phyloP scores from a whole-genome alignment of 2,329 filamentous ascomycete species.

The Xenoacremonium recifei region DNA sequence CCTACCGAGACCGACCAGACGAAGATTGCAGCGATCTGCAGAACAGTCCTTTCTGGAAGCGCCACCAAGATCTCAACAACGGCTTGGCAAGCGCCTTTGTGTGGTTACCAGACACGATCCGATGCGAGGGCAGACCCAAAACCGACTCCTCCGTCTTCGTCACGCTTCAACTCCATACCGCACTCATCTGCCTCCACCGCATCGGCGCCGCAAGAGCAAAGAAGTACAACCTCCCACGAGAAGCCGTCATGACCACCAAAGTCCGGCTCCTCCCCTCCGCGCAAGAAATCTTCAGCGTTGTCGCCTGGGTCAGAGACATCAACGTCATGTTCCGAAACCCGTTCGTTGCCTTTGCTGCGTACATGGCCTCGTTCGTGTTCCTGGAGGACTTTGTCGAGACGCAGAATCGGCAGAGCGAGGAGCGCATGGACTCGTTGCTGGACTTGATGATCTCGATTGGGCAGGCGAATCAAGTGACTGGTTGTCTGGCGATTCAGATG shows the following conservation, averaged over 20 bases:
- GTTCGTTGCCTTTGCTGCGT: slow-evolving; percentile 69
- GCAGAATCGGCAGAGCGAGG: slow-evolving; percentile 45
- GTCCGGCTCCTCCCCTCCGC: slow-evolving; percentile 73
- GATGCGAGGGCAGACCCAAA: slow-evolving; percentile 63
- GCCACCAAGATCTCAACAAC: slow-evolving; percentile 75
- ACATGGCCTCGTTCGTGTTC: slow-evolving; percentile 69
- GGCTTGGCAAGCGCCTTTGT: slow-evolving; percentile 71
- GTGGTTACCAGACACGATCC: slow-evolving; percentile 67
- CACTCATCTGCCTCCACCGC: slow-evolving; percentile 81
- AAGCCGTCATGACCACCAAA: slow-evolving; percentile 47
- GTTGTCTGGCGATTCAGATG: slow-evolving; percentile 68
- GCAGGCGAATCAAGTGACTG: slow-evolving; percentile 62
- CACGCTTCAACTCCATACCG: slow-evolving; percentile 82
- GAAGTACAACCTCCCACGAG: slow-evolving; percentile 19
- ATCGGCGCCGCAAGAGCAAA: slow-evolving; percentile 72
- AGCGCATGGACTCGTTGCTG: slow-evolving; percentile 65
- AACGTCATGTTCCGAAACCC: slow-evolving; percentile 58
- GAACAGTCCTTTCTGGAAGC: slow-evolving; percentile 67
- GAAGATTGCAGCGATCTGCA: slow-evolving; percentile 48
- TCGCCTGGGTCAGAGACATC: slow-evolving; percentile 49
- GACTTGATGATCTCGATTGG: slow-evolving; percentile 66
- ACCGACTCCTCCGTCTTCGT: slow-evolving; percentile 72
- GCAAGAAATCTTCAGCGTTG: slow-evolving; percentile 76
- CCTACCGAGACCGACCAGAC: slow-evolving; percentile 60
- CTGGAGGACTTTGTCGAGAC: slow-evolving; percentile 66